Percentiles rank a stretch among this genome's conserved stretches.
These are phyloP conservation scores for Annona cherimola DNA, from an alignment of 164 flowering plant genomes.

Conservation along the genomic window DNA sequence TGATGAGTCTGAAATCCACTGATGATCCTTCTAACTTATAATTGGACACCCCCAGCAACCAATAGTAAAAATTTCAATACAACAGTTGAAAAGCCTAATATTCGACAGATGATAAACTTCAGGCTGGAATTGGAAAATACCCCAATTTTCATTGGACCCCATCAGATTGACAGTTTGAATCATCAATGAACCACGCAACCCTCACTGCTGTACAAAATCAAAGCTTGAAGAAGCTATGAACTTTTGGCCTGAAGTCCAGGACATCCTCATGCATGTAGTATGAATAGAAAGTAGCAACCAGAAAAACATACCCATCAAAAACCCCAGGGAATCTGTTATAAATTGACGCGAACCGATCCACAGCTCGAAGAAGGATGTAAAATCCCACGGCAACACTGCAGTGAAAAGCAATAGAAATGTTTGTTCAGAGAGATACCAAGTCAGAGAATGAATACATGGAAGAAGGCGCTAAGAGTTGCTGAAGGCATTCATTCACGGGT, in stretches of 20 bases:
- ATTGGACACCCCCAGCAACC: background rate
- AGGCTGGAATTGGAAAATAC: background rate
- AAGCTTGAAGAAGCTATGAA: background rate
- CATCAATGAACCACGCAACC: background rate
- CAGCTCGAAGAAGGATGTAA: constrained; percentile 89
- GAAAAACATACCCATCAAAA: constrained; percentile 64
- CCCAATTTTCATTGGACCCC: background rate
- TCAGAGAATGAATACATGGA: background rate
- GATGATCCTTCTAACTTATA: no score
- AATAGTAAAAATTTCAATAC: no score
- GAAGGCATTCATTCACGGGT: no score
- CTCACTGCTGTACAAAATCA: background rate
- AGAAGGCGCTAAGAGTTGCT: no score
- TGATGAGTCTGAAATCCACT: no score
- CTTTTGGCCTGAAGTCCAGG: background rate
- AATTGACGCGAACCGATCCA: constrained; percentile 78
- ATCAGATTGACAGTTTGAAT: background rate
- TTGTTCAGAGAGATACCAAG: background rate
- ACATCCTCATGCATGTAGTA: background rate
- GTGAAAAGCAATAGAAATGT: constrained; percentile 2
- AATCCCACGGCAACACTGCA: constrained; percentile 73
- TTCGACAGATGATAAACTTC: background rate
- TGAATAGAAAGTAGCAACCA: background rate
- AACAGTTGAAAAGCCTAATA: background rate
- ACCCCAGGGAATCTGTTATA: constrained; percentile 90